phyloP scores from a whole-genome alignment of 768 basidiomycete genomes.

The Kwoniella sp. region DNA sequence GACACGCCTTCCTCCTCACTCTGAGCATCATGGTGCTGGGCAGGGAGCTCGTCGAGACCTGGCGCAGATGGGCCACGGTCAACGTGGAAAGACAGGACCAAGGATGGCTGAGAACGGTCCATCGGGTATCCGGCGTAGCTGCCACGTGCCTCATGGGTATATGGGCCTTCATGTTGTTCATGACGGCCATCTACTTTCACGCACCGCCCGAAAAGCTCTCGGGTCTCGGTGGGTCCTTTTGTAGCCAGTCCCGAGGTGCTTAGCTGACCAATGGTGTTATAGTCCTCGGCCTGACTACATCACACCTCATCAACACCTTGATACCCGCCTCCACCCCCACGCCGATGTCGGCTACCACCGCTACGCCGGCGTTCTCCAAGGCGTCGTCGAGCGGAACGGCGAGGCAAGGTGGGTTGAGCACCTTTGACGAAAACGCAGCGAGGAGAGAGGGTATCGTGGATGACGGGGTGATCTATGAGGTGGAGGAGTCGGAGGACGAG shows the following conservation, averaged over 20 bases:
- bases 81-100: not conserved
- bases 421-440: constrained; percentile 33
- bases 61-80: constrained; percentile 16
- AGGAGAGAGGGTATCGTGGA: constrained; percentile 29
- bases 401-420: not conserved
- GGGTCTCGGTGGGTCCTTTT: constrained; percentile 67
- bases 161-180: constrained; percentile 70
- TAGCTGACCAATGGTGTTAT: not conserved
- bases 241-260: not conserved
- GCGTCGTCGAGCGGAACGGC: not conserved
- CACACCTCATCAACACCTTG: constrained; percentile 13
- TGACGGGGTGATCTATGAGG: constrained; percentile 23
- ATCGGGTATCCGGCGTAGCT: constrained; percentile 9
- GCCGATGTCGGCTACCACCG: not conserved
- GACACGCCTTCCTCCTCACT: constrained; percentile 85
- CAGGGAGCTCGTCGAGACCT: constrained; percentile 61
- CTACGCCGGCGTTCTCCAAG: not conserved
- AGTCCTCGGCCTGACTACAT: constrained; percentile 24
- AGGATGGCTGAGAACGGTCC: constrained; percentile 5
- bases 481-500: constrained; percentile 12
- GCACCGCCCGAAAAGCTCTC: constrained; percentile 78
- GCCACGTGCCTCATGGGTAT: constrained; percentile 52
- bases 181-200: constrained; percentile 89
- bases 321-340: constrained; percentile 10
- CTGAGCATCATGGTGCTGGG: constrained; percentile 72